Conservation (phyloP, 768 basidiomycete species). For the Russula griseocarnosa region DNA sequence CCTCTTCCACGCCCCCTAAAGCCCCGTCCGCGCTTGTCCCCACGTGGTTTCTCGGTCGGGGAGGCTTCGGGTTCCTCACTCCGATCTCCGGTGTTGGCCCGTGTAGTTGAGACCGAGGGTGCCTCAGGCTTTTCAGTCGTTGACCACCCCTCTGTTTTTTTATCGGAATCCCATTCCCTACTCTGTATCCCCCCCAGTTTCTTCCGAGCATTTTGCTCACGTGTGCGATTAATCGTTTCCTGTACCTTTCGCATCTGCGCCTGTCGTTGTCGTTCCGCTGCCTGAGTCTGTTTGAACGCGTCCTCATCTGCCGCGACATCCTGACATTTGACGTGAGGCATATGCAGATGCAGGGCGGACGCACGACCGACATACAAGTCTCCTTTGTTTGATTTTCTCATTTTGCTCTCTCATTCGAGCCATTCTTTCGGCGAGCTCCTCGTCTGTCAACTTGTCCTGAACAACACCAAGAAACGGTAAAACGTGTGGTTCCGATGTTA, state of each 20-base stretch:
- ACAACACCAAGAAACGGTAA: constrained; percentile 2
- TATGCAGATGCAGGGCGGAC: constrained; percentile 2
- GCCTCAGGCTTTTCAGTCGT: constrained; percentile 1
- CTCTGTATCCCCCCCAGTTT: constrained; percentile 78
- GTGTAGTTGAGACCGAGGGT: constrained; percentile 14
- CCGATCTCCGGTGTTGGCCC: constrained; percentile 12
- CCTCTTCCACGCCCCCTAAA: constrained; percentile 10
- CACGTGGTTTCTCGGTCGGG: constrained; percentile 4
- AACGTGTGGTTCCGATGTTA: not conserved
- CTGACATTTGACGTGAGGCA: constrained; percentile 36
- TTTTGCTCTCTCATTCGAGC: constrained; percentile 66
- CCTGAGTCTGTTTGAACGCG: constrained; percentile 68
- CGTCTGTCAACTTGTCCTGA: constrained; percentile 66
- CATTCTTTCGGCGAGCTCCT: constrained; percentile 67
- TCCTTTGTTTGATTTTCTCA: constrained; percentile 69
- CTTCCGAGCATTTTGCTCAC: constrained; percentile 73
- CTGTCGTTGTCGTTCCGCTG: constrained; percentile 54
- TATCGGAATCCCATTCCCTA: constrained; percentile 84
- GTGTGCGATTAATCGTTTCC: constrained; percentile 60
- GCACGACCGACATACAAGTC: constrained; percentile 43
- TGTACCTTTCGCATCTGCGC: constrained; percentile 63
- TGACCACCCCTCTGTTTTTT: constrained; percentile 36
- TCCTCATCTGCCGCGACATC: constrained; percentile 80
- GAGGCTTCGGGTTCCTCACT: constrained; percentile 6
- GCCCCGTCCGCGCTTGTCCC: constrained; percentile 14